Percentiles rank a stretch among this genome's conserved stretches.
Conservation (phyloP, 768 basidiomycete species). For the Udeniomyces megalosporus region DNA sequence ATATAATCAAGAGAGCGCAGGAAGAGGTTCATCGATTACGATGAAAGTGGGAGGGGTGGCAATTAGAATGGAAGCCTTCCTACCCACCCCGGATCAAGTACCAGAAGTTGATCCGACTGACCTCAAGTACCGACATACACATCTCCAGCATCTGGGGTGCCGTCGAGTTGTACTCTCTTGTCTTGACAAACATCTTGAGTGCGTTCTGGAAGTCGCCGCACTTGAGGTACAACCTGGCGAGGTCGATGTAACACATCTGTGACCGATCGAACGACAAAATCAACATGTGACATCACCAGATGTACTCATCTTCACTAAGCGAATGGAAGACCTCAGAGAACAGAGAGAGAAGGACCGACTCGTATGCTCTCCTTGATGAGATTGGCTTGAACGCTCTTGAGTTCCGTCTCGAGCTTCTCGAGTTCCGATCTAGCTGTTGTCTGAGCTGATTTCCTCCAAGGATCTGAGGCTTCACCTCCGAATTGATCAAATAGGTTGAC, state of each 20-base stretch:
- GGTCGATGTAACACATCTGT: conserved; percentile 80
- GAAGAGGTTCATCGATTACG: neutral
- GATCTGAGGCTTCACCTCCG: neutral
- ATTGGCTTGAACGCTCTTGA: conserved; percentile 87
- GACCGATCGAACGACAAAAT: conserved; percentile 16
- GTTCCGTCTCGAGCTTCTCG: conserved; percentile 76
- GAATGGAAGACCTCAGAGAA: neutral
- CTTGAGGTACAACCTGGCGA: conserved; percentile 60
- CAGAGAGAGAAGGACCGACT: conserved; percentile 35
- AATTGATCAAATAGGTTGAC: neutral
- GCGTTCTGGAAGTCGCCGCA: conserved; percentile 55
- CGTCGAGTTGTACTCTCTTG: conserved; percentile 80
- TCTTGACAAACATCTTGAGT: conserved; percentile 72
- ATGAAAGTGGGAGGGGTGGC: neutral
- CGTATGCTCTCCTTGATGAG: conserved; percentile 98
- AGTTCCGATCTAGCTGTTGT: conserved; percentile 55
- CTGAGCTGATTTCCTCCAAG: conserved; percentile 54
- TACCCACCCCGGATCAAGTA: neutral
- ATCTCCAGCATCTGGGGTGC: conserved; percentile 86
- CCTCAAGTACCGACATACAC: conserved; percentile 38
- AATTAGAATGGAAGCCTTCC: too few species aligned
- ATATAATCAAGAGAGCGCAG: neutral
- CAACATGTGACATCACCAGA: neutral
- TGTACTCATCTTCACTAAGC: neutral
- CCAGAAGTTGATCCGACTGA: conserved; percentile 17